Conservation (phyloP, 208 protist genomes). For the Tritrichomonas foetus region DNA sequence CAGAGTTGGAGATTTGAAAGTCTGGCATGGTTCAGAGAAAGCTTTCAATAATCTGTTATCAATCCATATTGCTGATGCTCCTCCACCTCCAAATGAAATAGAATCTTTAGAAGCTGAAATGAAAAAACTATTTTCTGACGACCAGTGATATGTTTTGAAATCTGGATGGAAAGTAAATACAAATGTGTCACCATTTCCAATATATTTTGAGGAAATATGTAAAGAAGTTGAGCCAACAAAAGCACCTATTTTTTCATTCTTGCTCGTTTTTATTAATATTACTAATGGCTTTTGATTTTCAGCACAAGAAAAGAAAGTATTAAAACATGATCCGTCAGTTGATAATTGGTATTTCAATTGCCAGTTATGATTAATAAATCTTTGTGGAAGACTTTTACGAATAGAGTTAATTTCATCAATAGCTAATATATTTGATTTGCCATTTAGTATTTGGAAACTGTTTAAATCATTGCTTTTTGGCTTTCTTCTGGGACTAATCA, state of each 20-base stretch:
- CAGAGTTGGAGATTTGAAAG: background rate
- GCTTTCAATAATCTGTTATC: background rate
- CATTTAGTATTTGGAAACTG: no score
- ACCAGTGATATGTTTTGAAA: background rate
- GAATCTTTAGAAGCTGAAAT: background rate
- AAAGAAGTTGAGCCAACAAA: background rate
- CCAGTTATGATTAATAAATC: no score
- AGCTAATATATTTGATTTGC: no score
- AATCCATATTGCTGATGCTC: conserved; percentile 14
- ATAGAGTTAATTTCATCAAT: no score
- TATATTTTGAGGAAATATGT: background rate
- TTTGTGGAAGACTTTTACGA: no score
- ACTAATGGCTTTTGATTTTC: background rate
- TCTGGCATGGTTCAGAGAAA: background rate
- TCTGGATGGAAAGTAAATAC: background rate
- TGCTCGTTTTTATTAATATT: background rate
- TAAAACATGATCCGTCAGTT: background rate
- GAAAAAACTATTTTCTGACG: background rate
- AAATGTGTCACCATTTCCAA: conserved; percentile 5
- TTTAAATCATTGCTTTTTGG: no score
- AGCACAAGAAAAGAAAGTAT: background rate
- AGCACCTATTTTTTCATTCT: background rate
- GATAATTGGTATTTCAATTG: background rate
- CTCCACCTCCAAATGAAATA: background rate
- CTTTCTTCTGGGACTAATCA: no score